Evolutionary conservation across 129 eudicot species (phyloP), one percentile per base, ranked within the genome.

Genomic region (Centrapalus pauciflorus): DNA sequence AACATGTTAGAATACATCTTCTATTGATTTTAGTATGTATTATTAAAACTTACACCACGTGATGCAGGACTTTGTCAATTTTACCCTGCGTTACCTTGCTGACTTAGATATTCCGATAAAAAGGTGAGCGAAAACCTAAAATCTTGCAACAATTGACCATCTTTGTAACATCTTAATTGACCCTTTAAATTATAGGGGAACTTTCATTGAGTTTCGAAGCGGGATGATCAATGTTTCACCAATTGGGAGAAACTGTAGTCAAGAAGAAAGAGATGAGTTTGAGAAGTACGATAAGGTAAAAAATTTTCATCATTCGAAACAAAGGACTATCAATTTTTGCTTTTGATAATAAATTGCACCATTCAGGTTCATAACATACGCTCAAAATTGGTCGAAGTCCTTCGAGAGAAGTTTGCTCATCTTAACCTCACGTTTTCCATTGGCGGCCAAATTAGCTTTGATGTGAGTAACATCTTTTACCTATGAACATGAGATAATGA

Each of bases 161-260:
- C 63, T 55, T 57, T 40, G 12, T 45, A 29, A 14, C 62, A 60
- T 76, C 57, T 65, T 72, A 69, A 46, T 13, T 8, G 2, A 46
- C 26, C 19, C 38, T 48, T 19, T 57, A 60, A 26, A 70, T 38
- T 55, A 35, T 76, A 93, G 99, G 84, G 99, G 99, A 71, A 93
- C 99, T 34, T 93, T 93, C 75, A 86, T 93, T 9, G 99, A 93
- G 83, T 93, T 93, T 37, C 85, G 99, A 76, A 93, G 79, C 79
- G 99, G 99, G 55, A 93, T 93, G 99, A 62, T 93, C 60, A 93
- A 93, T 82, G 92, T 93, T 37, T 93, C 96, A 57, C 99, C 99
- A 72, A 89, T 93, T 65, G 99, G 99, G 52, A 71, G 99, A 79
- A 93, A 93, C 78, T 93, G 99, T 68, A 93, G 96, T 66, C 99